These are phyloP conservation scores for Lepidium africanum DNA, from an alignment of 345 rosid genomes.

Conservation along the genomic window DNA sequence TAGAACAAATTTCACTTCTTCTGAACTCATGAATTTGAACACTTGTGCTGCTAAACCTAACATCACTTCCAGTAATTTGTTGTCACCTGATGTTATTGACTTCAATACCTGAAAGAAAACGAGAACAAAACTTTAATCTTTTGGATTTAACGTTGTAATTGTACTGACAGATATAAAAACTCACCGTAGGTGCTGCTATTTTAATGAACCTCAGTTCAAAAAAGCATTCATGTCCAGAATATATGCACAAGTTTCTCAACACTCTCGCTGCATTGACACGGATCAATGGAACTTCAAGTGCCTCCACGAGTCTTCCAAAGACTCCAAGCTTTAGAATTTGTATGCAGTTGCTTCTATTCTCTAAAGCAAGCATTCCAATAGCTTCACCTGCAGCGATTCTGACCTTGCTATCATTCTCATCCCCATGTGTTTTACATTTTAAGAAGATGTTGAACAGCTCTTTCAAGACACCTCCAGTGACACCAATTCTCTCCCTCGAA, in stretches of 20 bases:
- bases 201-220: constrained; percentile 35
- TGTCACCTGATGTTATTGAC: constrained; percentile 49
- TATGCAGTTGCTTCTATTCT: constrained; percentile 60
- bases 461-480: constrained; percentile 75
- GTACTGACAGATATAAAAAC: background rate
- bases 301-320: constrained; percentile 41
- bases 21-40: constrained; percentile 48
- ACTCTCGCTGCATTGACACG: constrained; percentile 70
- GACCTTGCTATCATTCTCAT: constrained; percentile 33
- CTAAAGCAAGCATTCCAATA: constrained; percentile 71
- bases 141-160: background rate
- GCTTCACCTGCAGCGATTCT: constrained; percentile 82
- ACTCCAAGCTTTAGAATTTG: constrained; percentile 51
- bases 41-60: constrained; percentile 54
- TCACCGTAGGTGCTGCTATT: constrained; percentile 62
- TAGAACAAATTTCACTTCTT: constrained; percentile 43
- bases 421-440: constrained; percentile 23
- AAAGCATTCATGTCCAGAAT: constrained; percentile 43
- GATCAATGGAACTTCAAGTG: constrained; percentile 50
- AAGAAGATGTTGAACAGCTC: constrained; percentile 77
- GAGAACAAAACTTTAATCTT: background rate
- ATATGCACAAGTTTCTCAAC: constrained; percentile 58
- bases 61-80: constrained; percentile 84
- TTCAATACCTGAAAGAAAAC: constrained; percentile 50
- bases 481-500: constrained; percentile 70